Evolutionary conservation across 1,139 yeast genomes (phyloP).

Genomic region (Kodamaea arcana): DNA sequence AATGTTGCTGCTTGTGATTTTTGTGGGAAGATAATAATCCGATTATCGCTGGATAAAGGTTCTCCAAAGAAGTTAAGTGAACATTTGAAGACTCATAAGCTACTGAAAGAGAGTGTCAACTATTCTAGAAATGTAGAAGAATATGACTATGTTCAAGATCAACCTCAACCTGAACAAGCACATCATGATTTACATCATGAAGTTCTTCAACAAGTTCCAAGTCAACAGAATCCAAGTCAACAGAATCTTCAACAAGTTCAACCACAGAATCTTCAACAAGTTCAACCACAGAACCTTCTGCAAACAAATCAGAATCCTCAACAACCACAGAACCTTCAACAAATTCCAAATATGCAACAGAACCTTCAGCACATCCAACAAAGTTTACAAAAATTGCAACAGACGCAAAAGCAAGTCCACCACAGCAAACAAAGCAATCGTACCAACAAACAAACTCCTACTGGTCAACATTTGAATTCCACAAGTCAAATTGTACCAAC

Average conservation of each 20-base stretch:
- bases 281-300: constrained; percentile 2
- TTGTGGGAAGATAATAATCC: constrained; percentile 46
- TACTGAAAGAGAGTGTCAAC: constrained; percentile 35
- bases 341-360: background rate
- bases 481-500: too few species aligned
- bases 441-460: too few species aligned
- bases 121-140: constrained; percentile 18
- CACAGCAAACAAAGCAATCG: background rate
- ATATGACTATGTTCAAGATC: background rate
- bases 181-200: too few species aligned
- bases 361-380: background rate
- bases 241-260: constrained; percentile 6
- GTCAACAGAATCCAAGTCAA: constrained; percentile 3
- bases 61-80: constrained; percentile 57
- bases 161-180: constrained; percentile 5
- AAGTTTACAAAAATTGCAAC: background rate
- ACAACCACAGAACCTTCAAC: constrained; percentile 2
- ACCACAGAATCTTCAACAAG: background rate
- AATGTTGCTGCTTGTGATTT: constrained; percentile 53
- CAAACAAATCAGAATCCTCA: constrained; percentile 8
- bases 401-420: background rate
- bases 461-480: too few species aligned
- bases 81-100: constrained; percentile 53
- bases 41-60: constrained; percentile 53
- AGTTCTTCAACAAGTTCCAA: background rate